Percentiles rank a stretch among this genome's conserved stretches.
Conservation (phyloP, 2,329 filamentous ascomycete species). For the Fusarium subglutinans region DNA sequence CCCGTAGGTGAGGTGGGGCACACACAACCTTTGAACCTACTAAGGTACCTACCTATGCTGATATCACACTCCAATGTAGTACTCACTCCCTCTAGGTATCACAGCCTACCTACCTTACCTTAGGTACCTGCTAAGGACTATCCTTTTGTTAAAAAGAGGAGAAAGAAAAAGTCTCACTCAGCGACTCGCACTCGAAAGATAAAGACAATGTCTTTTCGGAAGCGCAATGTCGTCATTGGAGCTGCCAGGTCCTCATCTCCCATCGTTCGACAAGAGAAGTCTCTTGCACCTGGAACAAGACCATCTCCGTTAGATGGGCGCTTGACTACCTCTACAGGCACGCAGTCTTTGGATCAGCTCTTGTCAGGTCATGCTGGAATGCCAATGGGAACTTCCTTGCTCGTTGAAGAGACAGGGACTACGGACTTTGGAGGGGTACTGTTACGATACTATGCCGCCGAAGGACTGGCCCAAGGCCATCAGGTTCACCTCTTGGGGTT, state of each 20-base stretch:
- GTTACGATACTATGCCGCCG: conserved; percentile 88
- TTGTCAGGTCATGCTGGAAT: conserved; percentile 88
- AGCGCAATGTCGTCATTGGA: conserved; percentile 63
- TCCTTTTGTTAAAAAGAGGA: background rate
- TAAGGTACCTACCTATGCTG: no score
- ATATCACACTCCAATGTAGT: background rate
- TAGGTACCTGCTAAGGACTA: background rate
- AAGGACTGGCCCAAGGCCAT: conserved; percentile 92
- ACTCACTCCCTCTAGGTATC: background rate
- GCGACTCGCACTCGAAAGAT: background rate
- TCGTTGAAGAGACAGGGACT: conserved; percentile 89
- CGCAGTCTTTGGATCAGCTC: conserved; percentile 82
- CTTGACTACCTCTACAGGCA: conserved; percentile 90
- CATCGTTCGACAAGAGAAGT: conserved; percentile 46
- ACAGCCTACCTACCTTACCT: background rate
- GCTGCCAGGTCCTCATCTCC: conserved; percentile 37
- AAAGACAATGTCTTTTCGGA: conserved; percentile 64
- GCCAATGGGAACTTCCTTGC: conserved; percentile 79
- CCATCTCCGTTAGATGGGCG: conserved; percentile 91
- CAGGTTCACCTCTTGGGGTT: conserved; percentile 85
- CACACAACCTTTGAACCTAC: conserved; percentile 11
- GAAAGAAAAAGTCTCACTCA: background rate
- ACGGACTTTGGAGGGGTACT: conserved; percentile 92
- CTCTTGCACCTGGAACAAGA: conserved; percentile 65
- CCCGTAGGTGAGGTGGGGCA: conserved; percentile 32